Evolutionary conservation across 129 eudicot species (phyloP), one percentile per base, ranked within the genome.

Genomic region (Centrapalus pauciflorus): DNA sequence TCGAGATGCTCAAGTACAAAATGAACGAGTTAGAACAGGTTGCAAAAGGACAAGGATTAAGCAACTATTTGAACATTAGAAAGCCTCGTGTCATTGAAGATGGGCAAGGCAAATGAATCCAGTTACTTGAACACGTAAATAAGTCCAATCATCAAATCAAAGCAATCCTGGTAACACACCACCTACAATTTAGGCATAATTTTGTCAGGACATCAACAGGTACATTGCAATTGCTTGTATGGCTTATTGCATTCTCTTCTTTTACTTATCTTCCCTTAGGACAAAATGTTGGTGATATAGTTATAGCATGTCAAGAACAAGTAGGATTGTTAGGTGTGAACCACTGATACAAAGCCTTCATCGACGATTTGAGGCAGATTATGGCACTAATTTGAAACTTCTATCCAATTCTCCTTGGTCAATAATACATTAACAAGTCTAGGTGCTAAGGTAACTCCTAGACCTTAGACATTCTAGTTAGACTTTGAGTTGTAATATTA

Each of bases 1-100:
- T 85, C 19, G 96, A 84, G 71, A 73, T 66, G 70, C 88, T 88
- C 16, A 85, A 82, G 71, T 64, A 66, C 51, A 85, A 70, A 67
- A 50, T 82, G 20, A 66, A 51, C 8, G 79, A 77, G 52, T 32
- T 88, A 54, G 96, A 88, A 77, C 74, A 77, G 28, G 73, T 58
- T 55, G 52, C 71, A 4, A 77, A 72, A 72, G 84, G 74, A 55
- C 86, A 59, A 28, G 84, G 84, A 55, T 76, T 70, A 32, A 58
- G 68, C 35, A 73, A 57, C 16, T 66, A 72, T 55, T 77, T 82
- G 32, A 71, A 74, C 68, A 66, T 78, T 40, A 62, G 69, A 25
- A 55, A 62, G 13, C 46, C 77, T 11, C 74, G 77, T 49, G 41
- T 33, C 16, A 45, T 66, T 37, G 77, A 76, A 49, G 56, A 60